phyloP scores from a whole-genome alignment of 805 yeast species.

The Pichia pseudocactophila region DNA sequence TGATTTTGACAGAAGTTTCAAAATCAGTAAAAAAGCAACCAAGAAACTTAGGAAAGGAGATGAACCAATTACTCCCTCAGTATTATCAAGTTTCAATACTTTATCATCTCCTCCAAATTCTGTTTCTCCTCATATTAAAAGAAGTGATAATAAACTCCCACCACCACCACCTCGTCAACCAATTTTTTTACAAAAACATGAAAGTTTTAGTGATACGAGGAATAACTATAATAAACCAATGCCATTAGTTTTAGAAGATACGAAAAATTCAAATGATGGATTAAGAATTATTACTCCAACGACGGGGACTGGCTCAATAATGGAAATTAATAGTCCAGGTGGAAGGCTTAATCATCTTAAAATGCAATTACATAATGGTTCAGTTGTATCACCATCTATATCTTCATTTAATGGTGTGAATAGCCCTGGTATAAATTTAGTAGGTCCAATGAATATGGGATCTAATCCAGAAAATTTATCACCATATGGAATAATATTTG shows the following conservation, averaged over 20 bases:
- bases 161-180: conserved; percentile 25
- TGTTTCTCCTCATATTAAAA: conserved; percentile 5
- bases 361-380: not conserved
- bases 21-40: not conserved
- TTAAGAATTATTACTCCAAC: conserved; percentile 4
- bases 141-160: conserved; percentile 10
- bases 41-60: not conserved
- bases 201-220: conserved; percentile 21
- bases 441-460: not conserved
- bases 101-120: conserved; percentile 8
- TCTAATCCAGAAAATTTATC: not conserved
- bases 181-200: conserved; percentile 8
- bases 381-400: conserved; percentile 1
- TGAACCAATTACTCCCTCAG: conserved; percentile 5
- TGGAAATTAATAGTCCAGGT: conserved; percentile 1
- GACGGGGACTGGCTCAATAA: conserved; percentile 1
- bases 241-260: conserved; percentile 22
- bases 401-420: not conserved
- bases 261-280: conserved; percentile 5
- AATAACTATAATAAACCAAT: conserved; percentile 22
- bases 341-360: not conserved
- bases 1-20: conserved; percentile 25
- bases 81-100: not conserved
- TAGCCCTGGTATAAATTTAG: not conserved
- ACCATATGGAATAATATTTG: not conserved